Evolutionary conservation across 176 grass and related monocot species (phyloP).

Genomic region (Tuctoria greenei): DNA sequence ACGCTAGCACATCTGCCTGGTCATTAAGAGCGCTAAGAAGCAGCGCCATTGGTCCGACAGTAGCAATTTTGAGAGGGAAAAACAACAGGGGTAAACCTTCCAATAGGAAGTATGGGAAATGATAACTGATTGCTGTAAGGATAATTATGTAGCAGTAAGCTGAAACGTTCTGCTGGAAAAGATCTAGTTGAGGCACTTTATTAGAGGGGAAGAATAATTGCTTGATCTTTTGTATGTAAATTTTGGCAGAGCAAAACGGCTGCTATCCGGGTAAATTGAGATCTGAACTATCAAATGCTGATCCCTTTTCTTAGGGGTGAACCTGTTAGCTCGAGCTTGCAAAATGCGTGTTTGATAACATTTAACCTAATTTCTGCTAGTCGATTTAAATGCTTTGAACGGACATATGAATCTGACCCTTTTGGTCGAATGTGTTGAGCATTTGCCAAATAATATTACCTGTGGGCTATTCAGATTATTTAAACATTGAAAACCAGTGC

Average conservation of each 20-base stretch:
- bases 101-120: slow-evolving; percentile 29
- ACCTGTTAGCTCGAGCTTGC: neutral
- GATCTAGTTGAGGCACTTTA: neutral
- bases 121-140: neutral
- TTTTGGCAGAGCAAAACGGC: neutral
- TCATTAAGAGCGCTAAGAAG: slow-evolving; percentile 72
- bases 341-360: too few species aligned
- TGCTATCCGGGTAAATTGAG: neutral
- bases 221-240: slow-evolving; percentile 5
- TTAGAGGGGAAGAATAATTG: too few species aligned
- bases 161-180: slow-evolving; percentile 12
- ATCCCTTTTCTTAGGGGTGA: neutral
- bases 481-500: neutral
- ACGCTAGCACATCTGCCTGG: slow-evolving; percentile 59
- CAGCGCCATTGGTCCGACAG: slow-evolving; percentile 74
- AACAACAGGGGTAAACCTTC: slow-evolving; percentile 26
- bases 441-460: neutral
- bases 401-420: too few species aligned
- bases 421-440: neutral
- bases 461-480: neutral
- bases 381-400: neutral
- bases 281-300: neutral
- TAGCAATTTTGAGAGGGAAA: slow-evolving; percentile 64
- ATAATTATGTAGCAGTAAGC: neutral
- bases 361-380: neutral